phyloP scores from a whole-genome alignment of 441 rosid genomes.

The Populus trichocarpa region DNA sequence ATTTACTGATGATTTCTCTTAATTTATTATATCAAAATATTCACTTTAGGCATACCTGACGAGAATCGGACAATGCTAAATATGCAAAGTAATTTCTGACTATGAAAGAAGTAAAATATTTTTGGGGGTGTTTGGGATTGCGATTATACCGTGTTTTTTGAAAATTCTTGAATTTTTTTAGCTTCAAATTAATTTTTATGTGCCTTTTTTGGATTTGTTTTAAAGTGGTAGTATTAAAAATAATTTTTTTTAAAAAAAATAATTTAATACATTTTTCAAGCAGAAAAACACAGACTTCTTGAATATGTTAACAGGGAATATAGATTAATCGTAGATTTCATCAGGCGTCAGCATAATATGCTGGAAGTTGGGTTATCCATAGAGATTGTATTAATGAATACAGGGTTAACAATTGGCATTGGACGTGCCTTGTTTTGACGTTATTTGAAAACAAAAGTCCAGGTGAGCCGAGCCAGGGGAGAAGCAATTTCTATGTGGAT shows the following conservation, averaged over 20 bases:
- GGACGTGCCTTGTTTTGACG: not conserved
- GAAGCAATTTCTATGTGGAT: not conserved
- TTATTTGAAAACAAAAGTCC: not conserved
- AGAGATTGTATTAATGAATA: not conserved
- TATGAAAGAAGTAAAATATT: too few relatives aligned
- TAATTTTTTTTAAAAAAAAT: too few relatives aligned
- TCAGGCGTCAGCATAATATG: not conserved
- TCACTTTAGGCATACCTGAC: not conserved
- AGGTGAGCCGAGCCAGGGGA: not conserved
- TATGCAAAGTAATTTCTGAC: too few relatives aligned
- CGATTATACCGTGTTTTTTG: too few relatives aligned
- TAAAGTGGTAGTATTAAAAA: too few relatives aligned
- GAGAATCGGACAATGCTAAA: not conserved
- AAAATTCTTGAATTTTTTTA: too few relatives aligned
- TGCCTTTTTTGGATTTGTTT: too few relatives aligned
- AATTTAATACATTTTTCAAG: too few relatives aligned
- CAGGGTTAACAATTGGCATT: not conserved
- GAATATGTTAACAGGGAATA: not conserved
- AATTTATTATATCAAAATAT: too few relatives aligned
- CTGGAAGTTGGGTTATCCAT: not conserved
- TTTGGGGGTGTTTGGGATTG: too few relatives aligned
- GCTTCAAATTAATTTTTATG: too few relatives aligned
- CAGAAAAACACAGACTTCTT: too few relatives aligned
- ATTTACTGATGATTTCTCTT: not conserved
- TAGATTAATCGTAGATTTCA: not conserved